Evolutionary conservation across 2,329 filamentous ascomycete genomes (phyloP), one percentile per base, ranked within the genome.

Genomic region (Stemphylium lycopersici): DNA sequence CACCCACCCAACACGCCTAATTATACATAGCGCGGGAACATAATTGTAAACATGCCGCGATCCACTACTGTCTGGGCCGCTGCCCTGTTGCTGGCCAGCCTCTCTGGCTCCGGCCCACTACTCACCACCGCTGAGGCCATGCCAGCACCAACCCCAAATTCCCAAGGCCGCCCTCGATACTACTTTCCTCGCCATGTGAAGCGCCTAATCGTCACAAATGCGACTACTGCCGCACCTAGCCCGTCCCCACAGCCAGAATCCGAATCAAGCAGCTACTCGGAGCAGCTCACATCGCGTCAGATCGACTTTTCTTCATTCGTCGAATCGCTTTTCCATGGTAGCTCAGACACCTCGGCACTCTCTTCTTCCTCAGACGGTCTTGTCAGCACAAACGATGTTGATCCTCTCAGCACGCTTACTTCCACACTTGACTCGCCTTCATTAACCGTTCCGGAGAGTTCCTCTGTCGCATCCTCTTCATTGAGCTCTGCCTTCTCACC

Each of bases 111-210:
- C 54, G 77, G 77, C 48, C 74, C 77, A 6, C 63, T 76, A 39
- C 72, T 79, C 61, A 79, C 79, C 24, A 78, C 73, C 38, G 79
- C 79, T 48, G 78, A 81, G 65, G 79, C 79, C 55, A 79, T 79
- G 69, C 79, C 79, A 55, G 79, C 79, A 63, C 68, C 72, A 54
- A 22, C 70, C 73, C 48, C 59, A 71, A 58, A 71, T 73, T 52
- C 63, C 71, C 26, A 29, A 44, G 61, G 50, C 22, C 68, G 63
- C 38, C 78, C 79, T 20, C 71, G 73, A 61, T 80, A 80, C 73
- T 80, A 80, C 68, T 79, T 79, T 56, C 77, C 78, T n/a, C 74
- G 77, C 50, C 73, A 79, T 48, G 65, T 79, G 26, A 80, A 79
- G 68, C 71, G 79, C 46, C 73, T 78, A 60, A 75, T 75, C 48